Evolutionary conservation across 306 rosid genomes (phyloP).

Genomic region (Adenanthera pavonina): DNA sequence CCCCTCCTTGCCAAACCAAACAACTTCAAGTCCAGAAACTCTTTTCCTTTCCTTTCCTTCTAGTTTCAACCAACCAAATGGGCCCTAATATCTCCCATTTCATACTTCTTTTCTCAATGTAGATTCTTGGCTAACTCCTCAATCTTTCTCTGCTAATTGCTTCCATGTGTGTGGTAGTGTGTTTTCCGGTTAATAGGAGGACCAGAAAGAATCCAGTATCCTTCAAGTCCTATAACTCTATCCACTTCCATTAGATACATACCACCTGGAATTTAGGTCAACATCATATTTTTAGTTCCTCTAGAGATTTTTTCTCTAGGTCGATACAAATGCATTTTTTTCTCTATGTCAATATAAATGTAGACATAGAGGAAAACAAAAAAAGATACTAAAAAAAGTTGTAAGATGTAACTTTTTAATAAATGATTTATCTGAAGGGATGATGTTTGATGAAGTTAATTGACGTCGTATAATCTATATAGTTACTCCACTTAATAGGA

Average conservation of each 20-base stretch:
- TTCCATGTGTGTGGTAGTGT: slow-evolving; percentile 81
- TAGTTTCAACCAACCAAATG: too few relatives aligned
- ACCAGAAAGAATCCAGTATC: slow-evolving; percentile 93
- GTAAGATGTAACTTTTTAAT: too few relatives aligned
- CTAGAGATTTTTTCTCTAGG: background rate
- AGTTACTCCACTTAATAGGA: too few relatives aligned
- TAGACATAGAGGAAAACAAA: too few relatives aligned
- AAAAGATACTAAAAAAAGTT: too few relatives aligned
- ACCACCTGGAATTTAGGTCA: slow-evolving; percentile 64
- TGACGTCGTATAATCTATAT: too few relatives aligned
- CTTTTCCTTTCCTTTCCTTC: too few relatives aligned
- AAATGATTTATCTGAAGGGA: too few relatives aligned
- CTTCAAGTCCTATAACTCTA: slow-evolving; percentile 93
- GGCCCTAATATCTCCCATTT: slow-evolving; percentile 74
- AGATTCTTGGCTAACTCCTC: slow-evolving; percentile 83
- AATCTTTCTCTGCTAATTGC: slow-evolving; percentile 74
- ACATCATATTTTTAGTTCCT: slow-evolving; percentile 24
- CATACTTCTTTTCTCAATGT: slow-evolving; percentile 96
- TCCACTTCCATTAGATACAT: slow-evolving; percentile 93
- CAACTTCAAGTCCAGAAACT: too few relatives aligned
- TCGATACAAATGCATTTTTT: background rate
- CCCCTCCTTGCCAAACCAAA: too few relatives aligned
- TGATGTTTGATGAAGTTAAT: too few relatives aligned
- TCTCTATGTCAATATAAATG: too few relatives aligned
- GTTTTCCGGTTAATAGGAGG: slow-evolving; percentile 97